Evolutionary conservation across 1,284 basidiomycete genomes (phyloP).

Genomic region (Malassezia cuniculi): DNA sequence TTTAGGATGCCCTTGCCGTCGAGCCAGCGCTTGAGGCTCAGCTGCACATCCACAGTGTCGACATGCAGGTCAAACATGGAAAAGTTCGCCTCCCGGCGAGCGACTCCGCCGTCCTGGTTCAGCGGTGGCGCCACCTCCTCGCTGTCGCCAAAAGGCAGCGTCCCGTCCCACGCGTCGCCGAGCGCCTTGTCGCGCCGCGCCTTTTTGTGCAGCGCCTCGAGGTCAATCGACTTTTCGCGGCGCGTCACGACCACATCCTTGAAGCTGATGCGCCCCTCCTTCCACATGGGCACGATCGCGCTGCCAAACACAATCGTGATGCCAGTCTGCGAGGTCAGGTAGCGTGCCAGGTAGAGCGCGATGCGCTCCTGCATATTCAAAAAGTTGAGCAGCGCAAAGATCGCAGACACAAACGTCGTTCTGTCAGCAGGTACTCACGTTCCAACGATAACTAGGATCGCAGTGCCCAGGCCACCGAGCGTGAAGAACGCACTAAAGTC

Average conservation of each 20-base stretch:
- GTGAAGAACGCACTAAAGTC: slow-evolving; percentile 93
- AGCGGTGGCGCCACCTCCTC: slow-evolving; percentile 36
- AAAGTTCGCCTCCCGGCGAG: slow-evolving; percentile 27
- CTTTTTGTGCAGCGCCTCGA: slow-evolving; percentile 24
- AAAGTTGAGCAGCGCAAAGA: slow-evolving; percentile 79
- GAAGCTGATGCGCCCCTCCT: slow-evolving; percentile 85
- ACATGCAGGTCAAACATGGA: slow-evolving; percentile 44
- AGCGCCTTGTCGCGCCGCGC: slow-evolving; percentile 7
- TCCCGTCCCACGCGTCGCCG: slow-evolving; percentile 3
- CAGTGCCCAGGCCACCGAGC: slow-evolving; percentile 68
- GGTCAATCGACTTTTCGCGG: slow-evolving; percentile 50
- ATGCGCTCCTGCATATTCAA: slow-evolving; percentile 83
- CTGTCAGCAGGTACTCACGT: slow-evolving; percentile 50
- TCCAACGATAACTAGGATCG: slow-evolving; percentile 79
- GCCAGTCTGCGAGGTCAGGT: slow-evolving; percentile 82
- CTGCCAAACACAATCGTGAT: slow-evolving; percentile 91
- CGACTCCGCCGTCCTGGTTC: slow-evolving; percentile 17
- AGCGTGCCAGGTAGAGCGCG: slow-evolving; percentile 77
- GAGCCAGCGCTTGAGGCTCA: slow-evolving; percentile 85
- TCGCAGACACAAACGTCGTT: slow-evolving; percentile 86
- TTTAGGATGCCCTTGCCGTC: slow-evolving; percentile 88
- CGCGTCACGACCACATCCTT: slow-evolving; percentile 90
- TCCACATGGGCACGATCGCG: slow-evolving; percentile 95
- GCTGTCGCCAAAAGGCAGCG: slow-evolving; percentile 19
- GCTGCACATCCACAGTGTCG: slow-evolving; percentile 86